Evolutionary conservation across 164 flowering plant species (phyloP), one percentile per base, ranked within the genome.

Genomic region (Dillenia suffruticosa): DNA sequence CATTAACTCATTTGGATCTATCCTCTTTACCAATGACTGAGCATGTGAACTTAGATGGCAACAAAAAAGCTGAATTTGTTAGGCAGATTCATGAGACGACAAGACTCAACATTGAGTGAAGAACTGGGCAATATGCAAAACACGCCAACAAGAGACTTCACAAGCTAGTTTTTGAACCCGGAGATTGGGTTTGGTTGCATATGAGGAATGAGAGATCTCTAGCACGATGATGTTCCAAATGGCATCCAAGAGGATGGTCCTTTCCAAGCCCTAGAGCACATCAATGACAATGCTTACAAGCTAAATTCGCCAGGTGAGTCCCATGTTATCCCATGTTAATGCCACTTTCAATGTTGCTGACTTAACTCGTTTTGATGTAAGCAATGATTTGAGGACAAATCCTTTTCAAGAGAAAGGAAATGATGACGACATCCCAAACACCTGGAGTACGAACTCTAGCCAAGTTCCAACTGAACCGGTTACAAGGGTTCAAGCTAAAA

Each of bases 341-440:
- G 58, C 58, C 10, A 56, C 58, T 8, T 53, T 56, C 15, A 56
- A 56, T 56, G 58, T 56, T 24, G 44, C 58, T 56, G 58, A 56
- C 16, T 40, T 56, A 56, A 22, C 58, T 40, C 15, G 13, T 9
- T 56, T 56, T 22, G 58, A 56, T 56, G 58, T 56, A 10, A 45
- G 44, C 40, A 32, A 32, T 24, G 58, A 56, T 56, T 56, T 44
- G 44, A 56, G 58, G 1, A 56, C 45, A 6, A 56, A 56, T 56
- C 58, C 45, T 56, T 56, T 56, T 15, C 44, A 32, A 40, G 58
- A 56, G 58, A 8, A 48, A 10, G 60, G 48, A 22, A 43, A 43
- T 44, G 10, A 43, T 57, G 48, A 22, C 44, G 49, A 62, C 40
- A 32, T 5, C 40, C 40, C 40, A 32, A 32, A 32, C 40, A 32